Percentiles rank a stretch among this genome's conserved stretches.
Evolutionary conservation across 805 yeast species (phyloP).

Genomic region (Yarrowia sp.): DNA sequence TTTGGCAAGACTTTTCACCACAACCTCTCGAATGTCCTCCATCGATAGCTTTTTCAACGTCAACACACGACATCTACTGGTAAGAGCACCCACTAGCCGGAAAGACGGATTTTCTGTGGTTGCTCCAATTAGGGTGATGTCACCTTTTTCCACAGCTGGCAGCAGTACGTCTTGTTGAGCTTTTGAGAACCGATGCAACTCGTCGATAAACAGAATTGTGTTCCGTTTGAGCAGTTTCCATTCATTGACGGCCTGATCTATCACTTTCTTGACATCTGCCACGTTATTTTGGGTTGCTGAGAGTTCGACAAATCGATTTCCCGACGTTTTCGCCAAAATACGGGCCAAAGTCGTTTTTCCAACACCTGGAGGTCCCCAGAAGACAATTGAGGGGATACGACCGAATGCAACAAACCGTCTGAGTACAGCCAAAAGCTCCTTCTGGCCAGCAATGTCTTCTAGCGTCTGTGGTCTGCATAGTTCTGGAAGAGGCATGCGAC

Average conservation of each 20-base stretch:
- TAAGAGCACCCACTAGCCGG: conserved; percentile 73
- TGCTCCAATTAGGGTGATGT: conserved; percentile 77
- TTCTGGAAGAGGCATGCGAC: conserved; percentile 62
- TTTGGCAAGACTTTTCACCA: conserved; percentile 56
- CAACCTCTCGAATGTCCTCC: conserved; percentile 52
- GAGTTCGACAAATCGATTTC: conserved; percentile 63
- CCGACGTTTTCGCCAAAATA: conserved; percentile 50
- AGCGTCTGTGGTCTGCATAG: conserved; percentile 73
- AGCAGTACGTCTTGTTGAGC: conserved; percentile 85
- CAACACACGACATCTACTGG: conserved; percentile 82
- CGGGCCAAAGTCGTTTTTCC: conserved; percentile 84
- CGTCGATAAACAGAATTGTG: conserved; percentile 83
- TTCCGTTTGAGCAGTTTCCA: conserved; percentile 49
- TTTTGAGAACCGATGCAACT: conserved; percentile 83
- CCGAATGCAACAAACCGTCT: conserved; percentile 57
- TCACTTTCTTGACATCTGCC: conserved; percentile 60
- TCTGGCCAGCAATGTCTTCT: conserved; percentile 79
- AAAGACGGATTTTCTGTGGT: conserved; percentile 94
- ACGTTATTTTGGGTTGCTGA: conserved; percentile 79
- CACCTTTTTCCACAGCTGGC: conserved; percentile 82
- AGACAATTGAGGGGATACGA: conserved; percentile 69
- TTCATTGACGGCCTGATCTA: conserved; percentile 51
- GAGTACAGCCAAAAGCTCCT: conserved; percentile 67
- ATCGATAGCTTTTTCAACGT: conserved; percentile 54
- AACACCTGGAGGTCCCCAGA: conserved; percentile 97